These are phyloP conservation scores for Cryptosporidium muris DNA, from an alignment of 169 alveolate genomes.

Conservation along the genomic window DNA sequence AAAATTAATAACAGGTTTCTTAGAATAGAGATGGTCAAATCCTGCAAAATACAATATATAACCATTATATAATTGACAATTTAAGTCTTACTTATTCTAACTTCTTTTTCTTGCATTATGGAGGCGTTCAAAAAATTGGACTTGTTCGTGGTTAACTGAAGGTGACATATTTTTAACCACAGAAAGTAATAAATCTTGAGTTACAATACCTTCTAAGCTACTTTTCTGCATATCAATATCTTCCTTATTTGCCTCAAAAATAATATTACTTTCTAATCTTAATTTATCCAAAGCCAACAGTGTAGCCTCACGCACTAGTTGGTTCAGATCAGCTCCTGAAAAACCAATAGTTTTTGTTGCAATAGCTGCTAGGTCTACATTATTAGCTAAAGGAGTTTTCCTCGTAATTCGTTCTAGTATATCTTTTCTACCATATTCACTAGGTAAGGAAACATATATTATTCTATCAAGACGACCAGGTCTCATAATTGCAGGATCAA, in stretches of 20 bases:
- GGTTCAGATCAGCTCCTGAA: slow-evolving; percentile 94
- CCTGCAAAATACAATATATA: too few relatives aligned
- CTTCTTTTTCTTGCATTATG: background rate
- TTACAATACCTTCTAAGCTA: slow-evolving; percentile 39
- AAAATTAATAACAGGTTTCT: too few relatives aligned
- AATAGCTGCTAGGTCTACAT: slow-evolving; percentile 80
- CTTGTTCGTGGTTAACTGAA: slow-evolving; percentile 57
- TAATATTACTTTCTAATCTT: slow-evolving; percentile 41
- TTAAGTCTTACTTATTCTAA: too few relatives aligned
- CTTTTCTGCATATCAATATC: slow-evolving; percentile 22
- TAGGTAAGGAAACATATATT: slow-evolving; percentile 97
- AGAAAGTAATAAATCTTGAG: slow-evolving; percentile 43
- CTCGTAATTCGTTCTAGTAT: slow-evolving; percentile 87
- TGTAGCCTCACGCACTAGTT: slow-evolving; percentile 93
- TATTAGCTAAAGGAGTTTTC: slow-evolving; percentile 86
- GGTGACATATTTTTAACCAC: slow-evolving; percentile 40
- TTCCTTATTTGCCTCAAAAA: slow-evolving; percentile 3
- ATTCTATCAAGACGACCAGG: slow-evolving; percentile 95
- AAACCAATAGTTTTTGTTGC: slow-evolving; percentile 87
- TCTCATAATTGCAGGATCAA: slow-evolving; percentile 98
- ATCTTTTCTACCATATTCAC: slow-evolving; percentile 88
- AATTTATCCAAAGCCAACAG: slow-evolving; percentile 81
- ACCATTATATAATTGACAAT: too few relatives aligned
- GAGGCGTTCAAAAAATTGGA: slow-evolving; percentile 30
- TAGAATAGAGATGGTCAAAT: too few relatives aligned